Percentiles rank a stretch among this genome's conserved stretches.
Evolutionary conservation across 73 alveolate species (phyloP).

Genomic region (Paramecium sonneborni): DNA sequence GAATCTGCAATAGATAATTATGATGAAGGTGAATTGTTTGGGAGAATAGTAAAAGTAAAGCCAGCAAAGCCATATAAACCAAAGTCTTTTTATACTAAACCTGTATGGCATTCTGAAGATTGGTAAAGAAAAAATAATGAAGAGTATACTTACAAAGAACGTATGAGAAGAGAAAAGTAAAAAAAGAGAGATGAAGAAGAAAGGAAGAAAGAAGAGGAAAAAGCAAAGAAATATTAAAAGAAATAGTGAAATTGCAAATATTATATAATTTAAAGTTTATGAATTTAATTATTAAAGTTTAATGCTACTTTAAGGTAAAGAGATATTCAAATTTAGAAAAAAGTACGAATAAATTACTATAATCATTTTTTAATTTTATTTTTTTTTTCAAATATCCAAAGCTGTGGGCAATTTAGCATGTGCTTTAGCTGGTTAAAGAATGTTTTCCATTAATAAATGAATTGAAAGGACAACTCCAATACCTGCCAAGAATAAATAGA

Average conservation of each 20-base stretch:
- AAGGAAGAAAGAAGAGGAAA: slow-evolving; percentile 43
- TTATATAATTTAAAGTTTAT: too few species aligned
- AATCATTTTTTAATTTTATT: too few species aligned
- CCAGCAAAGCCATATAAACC: slow-evolving; percentile 60
- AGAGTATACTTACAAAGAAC: slow-evolving; percentile 17
- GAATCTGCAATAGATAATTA: slow-evolving; percentile 53
- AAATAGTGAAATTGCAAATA: background rate
- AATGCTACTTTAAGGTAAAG: background rate
- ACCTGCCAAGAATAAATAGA: background rate
- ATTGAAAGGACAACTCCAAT: background rate
- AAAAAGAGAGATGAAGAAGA: slow-evolving; percentile 37
- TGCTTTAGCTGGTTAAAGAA: too few species aligned
- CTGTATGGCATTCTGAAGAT: slow-evolving; percentile 61
- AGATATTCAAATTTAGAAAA: background rate
- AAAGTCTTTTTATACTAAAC: slow-evolving; percentile 42
- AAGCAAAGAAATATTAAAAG: background rate
- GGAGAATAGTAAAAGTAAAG: slow-evolving; percentile 12
- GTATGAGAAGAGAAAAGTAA: background rate
- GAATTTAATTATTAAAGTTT: background rate
- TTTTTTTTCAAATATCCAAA: too few species aligned
- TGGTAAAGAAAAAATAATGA: slow-evolving; percentile 48
- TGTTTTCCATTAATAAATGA: too few species aligned
- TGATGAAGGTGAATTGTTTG: slow-evolving; percentile 52
- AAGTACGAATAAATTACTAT: too few species aligned
- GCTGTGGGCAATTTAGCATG: too few species aligned